Base-by-base conservation (phyloP, 2,329 filamentous ascomycete genomes). In the Penicillium decumbens region DNA sequence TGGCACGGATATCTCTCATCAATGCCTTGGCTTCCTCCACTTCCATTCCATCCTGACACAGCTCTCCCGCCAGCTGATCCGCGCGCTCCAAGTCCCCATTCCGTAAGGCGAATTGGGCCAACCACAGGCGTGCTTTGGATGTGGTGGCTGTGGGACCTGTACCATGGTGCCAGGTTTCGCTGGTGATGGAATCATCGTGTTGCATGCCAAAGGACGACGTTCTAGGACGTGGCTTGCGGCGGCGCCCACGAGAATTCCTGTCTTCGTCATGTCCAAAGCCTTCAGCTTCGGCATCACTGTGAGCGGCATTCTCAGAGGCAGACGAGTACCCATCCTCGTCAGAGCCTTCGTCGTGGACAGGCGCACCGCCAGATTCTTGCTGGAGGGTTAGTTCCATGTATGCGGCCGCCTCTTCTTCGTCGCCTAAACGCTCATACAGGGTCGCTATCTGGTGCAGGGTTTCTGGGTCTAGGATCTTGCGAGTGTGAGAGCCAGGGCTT, bases 341-440 rank as follows among this genome's bases (percentile, higher is more conserved):
- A 2, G 66, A 50, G n/a, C 27, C 6, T 28, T 28, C 50, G 12
- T 49, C 50, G 10, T 56, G 51, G 9, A 50, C 49, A n/a, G 56
- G 71, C 0, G 71, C 72, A 4, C 77, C 78, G 0, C 90, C 91
- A 40, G 91, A 88, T 68, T 98, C 93, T 65, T 97, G 93, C 13
- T 90, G 88, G 13, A 98, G 79, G 33, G 89, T 95, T 50, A 97
- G 80, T 70, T 97, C 92, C 93, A 98, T 97, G 70, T 95, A 98
- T 0, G 86, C 83, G 28, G 88, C 88, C 5, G 90, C 88, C 65
- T 96, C 88, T 2, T 86, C 84, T 59, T 84, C 80, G 41, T 93
- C 84, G 9, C 82, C 82, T 0, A 95, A 76, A 41, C 84, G 80
- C 68, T 97, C 91, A 67, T 96, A 95, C 72, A 97, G 86, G 20